Conservation (phyloP, 164 flowering plant genomes). For the Stephania cephalantha region DNA sequence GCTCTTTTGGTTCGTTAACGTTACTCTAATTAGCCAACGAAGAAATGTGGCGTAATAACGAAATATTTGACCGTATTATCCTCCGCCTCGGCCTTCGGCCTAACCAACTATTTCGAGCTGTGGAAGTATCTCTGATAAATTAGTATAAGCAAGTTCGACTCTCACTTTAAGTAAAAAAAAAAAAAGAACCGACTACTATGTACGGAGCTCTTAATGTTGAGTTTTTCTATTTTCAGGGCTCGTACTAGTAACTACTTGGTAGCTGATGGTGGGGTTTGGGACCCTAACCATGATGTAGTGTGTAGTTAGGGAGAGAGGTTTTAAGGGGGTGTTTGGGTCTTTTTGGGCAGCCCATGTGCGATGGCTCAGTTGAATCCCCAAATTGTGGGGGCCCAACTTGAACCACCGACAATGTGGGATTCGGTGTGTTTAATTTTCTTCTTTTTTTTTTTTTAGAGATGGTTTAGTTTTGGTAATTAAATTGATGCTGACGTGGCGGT, state of each 20-base stretch:
- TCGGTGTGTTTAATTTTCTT: not conserved
- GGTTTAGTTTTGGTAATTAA: not conserved
- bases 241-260: not conserved
- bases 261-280: not conserved
- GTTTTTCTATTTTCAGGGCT: not conserved
- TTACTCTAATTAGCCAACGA: not conserved
- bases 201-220: too few relatives aligned
- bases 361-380: not conserved
- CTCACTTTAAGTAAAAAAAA: too few relatives aligned
- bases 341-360: constrained; percentile 10
- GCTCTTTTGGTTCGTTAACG: not conserved
- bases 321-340: not conserved
- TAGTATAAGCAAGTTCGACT: too few relatives aligned
- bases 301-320: too few relatives aligned
- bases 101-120: too few relatives aligned
- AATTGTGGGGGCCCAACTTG: not conserved
- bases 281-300: too few relatives aligned
- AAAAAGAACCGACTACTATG: too few relatives aligned
- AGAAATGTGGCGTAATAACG: too few relatives aligned
- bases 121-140: too few relatives aligned
- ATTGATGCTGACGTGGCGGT: constrained; percentile 4
- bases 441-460: not conserved
- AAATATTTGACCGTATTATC: not conserved
- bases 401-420: constrained; percentile 9
- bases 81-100: too few relatives aligned